Conservation (phyloP, 352 stramenopile species). For the Phytophthora pinifolia region DNA sequence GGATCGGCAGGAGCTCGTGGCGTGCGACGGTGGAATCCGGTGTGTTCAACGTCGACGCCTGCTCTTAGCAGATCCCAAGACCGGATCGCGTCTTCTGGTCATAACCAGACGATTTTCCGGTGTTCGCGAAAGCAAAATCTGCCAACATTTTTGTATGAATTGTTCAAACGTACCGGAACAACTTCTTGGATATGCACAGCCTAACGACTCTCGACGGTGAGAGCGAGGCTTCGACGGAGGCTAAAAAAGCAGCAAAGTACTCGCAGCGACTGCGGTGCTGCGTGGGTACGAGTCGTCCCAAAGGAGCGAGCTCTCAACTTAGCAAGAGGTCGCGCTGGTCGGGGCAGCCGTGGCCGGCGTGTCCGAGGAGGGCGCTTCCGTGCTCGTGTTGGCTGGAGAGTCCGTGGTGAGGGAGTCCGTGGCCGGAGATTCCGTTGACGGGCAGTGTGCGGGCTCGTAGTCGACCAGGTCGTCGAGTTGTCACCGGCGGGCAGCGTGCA, state of each 20-base stretch:
- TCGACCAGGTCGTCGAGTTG: conserved; percentile 27
- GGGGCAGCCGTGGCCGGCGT: background rate
- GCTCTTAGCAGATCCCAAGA: conserved; percentile 15
- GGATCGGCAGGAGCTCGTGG: too few species aligned
- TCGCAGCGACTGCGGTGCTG: too few species aligned
- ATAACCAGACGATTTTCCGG: conserved; percentile 1
- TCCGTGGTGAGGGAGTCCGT: conserved; percentile 8
- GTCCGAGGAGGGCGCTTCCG: too few species aligned
- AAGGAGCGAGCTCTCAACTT: conserved; percentile 22
- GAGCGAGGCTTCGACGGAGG: conserved; percentile 8
- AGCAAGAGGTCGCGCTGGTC: conserved; percentile 18
- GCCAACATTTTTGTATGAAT: conserved; percentile 21
- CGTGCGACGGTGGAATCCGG: conserved; percentile 2
- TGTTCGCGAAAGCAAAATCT: conserved; percentile 23
- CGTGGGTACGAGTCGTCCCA: conserved; percentile 20
- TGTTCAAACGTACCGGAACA: conserved; percentile 7
- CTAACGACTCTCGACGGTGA: conserved; percentile 13
- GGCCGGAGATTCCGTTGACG: conserved; percentile 13
- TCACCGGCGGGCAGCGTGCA: conserved; percentile 32
- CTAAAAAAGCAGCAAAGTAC: conserved; percentile 31
- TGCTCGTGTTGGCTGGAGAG: background rate
- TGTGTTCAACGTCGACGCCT: conserved; percentile 10
- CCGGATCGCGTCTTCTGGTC: background rate
- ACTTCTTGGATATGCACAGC: conserved; percentile 23
- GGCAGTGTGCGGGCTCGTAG: conserved; percentile 31